phyloP scores from a whole-genome alignment of 305 asterid genomes.

The Fraxinus ornus region DNA sequence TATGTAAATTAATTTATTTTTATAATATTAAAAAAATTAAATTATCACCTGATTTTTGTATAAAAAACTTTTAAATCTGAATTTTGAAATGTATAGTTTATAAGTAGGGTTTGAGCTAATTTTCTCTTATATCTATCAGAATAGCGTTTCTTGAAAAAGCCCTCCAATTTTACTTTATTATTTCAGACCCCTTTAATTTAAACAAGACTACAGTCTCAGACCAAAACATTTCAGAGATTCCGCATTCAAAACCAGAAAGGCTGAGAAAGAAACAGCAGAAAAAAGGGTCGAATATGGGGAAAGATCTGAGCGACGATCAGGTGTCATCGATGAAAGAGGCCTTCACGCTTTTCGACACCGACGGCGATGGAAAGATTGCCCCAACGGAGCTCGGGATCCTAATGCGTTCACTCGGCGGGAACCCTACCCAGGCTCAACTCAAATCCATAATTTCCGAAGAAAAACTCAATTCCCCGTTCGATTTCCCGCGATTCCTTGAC shows the following conservation, averaged over 20 bases:
- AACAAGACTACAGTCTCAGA: background rate
- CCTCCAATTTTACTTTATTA: background rate
- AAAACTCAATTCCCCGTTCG: slow-evolving; percentile 68
- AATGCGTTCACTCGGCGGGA: slow-evolving; percentile 94
- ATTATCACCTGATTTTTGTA: no score
- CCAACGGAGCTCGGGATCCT: slow-evolving; percentile 94
- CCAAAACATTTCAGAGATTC: background rate
- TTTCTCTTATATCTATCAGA: background rate
- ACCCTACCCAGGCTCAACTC: slow-evolving; percentile 91
- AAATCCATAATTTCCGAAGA: slow-evolving; percentile 69
- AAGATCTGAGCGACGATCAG: slow-evolving; percentile 89
- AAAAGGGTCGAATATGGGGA: slow-evolving; percentile 50
- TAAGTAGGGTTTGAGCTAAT: no score
- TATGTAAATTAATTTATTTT: no score
- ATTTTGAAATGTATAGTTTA: no score
- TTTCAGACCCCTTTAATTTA: background rate
- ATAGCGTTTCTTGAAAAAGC: background rate
- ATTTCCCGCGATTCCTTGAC: slow-evolving; percentile 71
- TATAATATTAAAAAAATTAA: no score
- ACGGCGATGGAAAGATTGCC: slow-evolving; percentile 92
- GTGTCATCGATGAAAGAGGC: slow-evolving; percentile 88
- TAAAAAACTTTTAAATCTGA: no score
- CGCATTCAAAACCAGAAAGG: background rate
- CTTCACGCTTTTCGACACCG: slow-evolving; percentile 89
- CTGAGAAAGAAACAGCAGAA: background rate